Percentiles rank a stretch among this genome's conserved stretches.
phyloP scores from a whole-genome alignment of 1,284 basidiomycete genomes.

The Puccinia horiana region DNA sequence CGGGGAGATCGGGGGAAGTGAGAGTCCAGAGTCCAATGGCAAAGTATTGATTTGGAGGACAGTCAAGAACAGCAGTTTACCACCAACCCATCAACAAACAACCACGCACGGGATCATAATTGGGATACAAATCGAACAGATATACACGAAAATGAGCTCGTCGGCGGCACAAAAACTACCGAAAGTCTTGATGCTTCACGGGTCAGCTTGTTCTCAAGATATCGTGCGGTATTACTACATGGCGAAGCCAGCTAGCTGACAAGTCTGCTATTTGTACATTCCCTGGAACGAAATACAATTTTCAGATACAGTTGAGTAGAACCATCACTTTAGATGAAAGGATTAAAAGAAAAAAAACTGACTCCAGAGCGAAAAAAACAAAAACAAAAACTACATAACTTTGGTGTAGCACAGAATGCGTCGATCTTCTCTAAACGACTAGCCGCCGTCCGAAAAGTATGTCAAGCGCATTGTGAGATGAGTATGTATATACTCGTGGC shows the following conservation, averaged over 20 bases:
- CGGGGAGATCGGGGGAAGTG: too few species aligned
- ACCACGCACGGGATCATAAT: too few species aligned
- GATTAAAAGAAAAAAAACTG: background rate
- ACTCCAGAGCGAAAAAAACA: background rate
- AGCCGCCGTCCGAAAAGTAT: constrained; percentile 33
- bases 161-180: constrained; percentile 10
- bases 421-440: constrained; percentile 44
- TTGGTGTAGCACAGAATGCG: constrained; percentile 29
- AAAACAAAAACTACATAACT: too few species aligned
- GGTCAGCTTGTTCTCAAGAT: background rate
- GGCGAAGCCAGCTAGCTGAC: too few species aligned
- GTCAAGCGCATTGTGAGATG: constrained; percentile 38
- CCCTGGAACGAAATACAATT: background rate
- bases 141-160: background rate
- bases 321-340: background rate
- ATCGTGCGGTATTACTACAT: too few species aligned
- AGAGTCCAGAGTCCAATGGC: too few species aligned
- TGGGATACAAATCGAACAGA: too few species aligned
- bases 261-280: background rate
- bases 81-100: too few species aligned
- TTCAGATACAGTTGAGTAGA: constrained; percentile 33
- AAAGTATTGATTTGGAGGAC: too few species aligned
- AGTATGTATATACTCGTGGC: background rate
- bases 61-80: too few species aligned
- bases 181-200: constrained; percentile 34